A percentile compares a stretch with the other conserved stretches of the same genome.
phyloP scores from a whole-genome alignment of 202 grass and related monocot genomes.

The Hordeum pubiflorum region DNA sequence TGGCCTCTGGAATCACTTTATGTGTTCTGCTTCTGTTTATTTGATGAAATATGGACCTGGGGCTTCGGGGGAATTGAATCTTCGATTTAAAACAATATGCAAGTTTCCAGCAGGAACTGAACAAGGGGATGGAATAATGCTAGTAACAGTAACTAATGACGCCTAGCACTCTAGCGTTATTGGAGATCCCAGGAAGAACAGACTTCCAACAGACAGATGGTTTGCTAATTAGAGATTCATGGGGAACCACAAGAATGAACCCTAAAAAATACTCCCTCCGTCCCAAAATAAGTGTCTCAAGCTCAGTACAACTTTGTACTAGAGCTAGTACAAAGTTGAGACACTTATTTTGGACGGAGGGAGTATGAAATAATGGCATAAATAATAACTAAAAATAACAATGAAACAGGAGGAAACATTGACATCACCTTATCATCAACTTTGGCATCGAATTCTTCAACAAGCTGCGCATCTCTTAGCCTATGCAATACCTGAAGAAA shows the following conservation, averaged over 20 bases:
- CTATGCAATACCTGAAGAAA: constrained; percentile 67
- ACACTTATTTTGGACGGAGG: no score
- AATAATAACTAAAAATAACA: constrained; percentile 18
- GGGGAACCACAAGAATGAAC: constrained; percentile 4
- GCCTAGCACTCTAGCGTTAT: not conserved
- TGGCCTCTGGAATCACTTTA: not conserved
- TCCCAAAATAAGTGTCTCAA: no score
- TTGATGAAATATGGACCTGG: not conserved
- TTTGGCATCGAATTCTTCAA: constrained; percentile 73
- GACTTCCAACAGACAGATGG: not conserved
- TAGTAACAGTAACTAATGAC: not conserved
- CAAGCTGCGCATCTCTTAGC: constrained; percentile 65
- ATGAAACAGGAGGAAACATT: constrained; percentile 7
- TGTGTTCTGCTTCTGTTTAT: not conserved
- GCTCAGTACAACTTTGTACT: no score
- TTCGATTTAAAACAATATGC: not conserved
- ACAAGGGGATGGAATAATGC: not conserved
- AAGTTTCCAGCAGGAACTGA: not conserved
- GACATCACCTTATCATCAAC: constrained; percentile 59
- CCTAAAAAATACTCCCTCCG: not conserved
- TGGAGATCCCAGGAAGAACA: constrained; percentile 5
- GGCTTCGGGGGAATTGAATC: not conserved
- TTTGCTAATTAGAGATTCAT: not conserved
- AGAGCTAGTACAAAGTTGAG: no score
- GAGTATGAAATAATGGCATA: not conserved